These are phyloP conservation scores for Acaromyces ingoldii DNA, from an alignment of 1,284 basidiomycete species.

Conservation along the genomic window DNA sequence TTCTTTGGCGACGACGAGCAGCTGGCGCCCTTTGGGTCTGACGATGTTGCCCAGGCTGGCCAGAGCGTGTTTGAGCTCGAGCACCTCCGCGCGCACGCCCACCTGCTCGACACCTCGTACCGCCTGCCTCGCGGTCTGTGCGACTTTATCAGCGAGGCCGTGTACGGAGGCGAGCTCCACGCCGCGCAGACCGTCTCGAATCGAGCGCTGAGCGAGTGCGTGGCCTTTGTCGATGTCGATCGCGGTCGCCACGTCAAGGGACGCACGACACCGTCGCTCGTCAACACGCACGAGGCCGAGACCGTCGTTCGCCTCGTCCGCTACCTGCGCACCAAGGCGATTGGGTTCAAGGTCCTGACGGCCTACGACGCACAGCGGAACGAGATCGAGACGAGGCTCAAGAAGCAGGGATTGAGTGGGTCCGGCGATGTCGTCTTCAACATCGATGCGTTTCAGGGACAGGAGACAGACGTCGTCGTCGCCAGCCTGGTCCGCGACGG, in stretches of 20 bases:
- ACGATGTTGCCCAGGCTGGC: background rate
- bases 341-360: background rate
- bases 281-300: slow-evolving; percentile 1
- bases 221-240: slow-evolving; percentile 4
- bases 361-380: background rate
- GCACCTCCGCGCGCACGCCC: background rate
- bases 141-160: background rate
- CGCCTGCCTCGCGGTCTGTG: background rate
- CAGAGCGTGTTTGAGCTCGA: slow-evolving; percentile 3
- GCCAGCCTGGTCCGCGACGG: slow-evolving; percentile 3
- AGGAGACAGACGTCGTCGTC: slow-evolving; percentile 3
- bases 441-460: slow-evolving; percentile 2
- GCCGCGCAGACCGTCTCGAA: background rate
- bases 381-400: background rate
- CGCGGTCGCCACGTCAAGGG: background rate
- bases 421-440: slow-evolving; percentile 1
- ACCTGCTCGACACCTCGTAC: slow-evolving; percentile 1
- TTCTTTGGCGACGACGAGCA: slow-evolving; percentile 7
- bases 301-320: background rate
- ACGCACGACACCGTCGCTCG: background rate
- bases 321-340: background rate
- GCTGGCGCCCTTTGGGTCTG: background rate
- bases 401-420: too few species aligned
- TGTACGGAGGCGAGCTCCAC: slow-evolving; percentile 2
- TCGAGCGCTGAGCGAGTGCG: background rate